Evolutionary conservation across 78 protist species (phyloP), one percentile per base, ranked within the genome.

Genomic region (Dictyostelium capitatum): DNA sequence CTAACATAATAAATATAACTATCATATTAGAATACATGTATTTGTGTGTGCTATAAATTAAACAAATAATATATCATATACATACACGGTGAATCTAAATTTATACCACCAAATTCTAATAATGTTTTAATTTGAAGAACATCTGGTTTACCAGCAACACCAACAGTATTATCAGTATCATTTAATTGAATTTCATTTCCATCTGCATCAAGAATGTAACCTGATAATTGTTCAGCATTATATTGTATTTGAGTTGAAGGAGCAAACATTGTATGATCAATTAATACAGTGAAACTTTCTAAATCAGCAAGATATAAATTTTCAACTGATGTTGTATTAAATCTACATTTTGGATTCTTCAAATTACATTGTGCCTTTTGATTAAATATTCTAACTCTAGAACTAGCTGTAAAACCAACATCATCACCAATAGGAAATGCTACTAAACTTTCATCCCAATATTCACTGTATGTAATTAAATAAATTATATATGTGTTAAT

Each of bases 241-340:
- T 70, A 53, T 62, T 89, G 83, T 54, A 89, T 80, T 28, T 23
- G 54, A 5, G 69, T n/a, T 14, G 17, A 3, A 10, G 94, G 94
- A 8, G 83, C 87, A 50, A 25, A 75, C 54, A 89, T 23, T 53
- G 94, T 89, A 17, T 89, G 94, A 75, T 89, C 94, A 23, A 89
- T 51, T 25, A 89, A 17, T 25, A 89, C 6, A 0, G 94, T 89
- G 50, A 89, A 89, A 43, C 65, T 80, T 11, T 75, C 94, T 10
- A 89, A 41, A 72, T 70, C 94, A 17, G 94, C 84, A 32, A 89
- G 6, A 77, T 75, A 89, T 1, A 89, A 19, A 54, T 56, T 50
- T 5, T 1, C 20, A 43, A 37, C 43, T 2, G 41, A 57, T 14
- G 81, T 53, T 9, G n/a, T 30, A 14, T 77, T 75, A 32, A 89